A percentile compares a stretch with the other conserved stretches of the same genome.
Conservation (phyloP, 2,329 filamentous ascomycete genomes). For the Ophiocordyceps sinensis region DNA sequence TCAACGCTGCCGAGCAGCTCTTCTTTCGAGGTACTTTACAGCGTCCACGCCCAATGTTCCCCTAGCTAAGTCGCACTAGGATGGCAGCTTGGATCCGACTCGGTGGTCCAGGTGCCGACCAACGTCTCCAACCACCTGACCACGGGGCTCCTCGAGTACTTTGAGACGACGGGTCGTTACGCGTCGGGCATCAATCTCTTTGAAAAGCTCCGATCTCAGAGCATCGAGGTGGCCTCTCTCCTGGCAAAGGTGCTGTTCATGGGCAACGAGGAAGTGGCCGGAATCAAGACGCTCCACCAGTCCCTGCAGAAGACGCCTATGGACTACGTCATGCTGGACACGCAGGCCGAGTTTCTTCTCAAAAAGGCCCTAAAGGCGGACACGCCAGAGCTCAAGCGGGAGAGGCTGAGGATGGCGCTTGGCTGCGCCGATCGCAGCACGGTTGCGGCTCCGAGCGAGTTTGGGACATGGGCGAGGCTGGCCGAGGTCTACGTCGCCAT, state of each 20-base stretch:
- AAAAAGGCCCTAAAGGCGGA: slow-evolving; percentile 55
- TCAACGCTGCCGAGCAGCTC: slow-evolving; percentile 83
- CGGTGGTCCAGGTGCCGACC: slow-evolving; percentile 93
- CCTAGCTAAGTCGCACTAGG: slow-evolving; percentile 32
- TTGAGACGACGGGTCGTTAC: slow-evolving; percentile 87
- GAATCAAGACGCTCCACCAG: slow-evolving; percentile 74
- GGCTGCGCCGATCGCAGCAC: slow-evolving; percentile 92
- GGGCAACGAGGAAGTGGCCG: slow-evolving; percentile 95
- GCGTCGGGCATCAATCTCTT: slow-evolving; percentile 95
- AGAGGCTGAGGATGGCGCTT: slow-evolving; percentile 70
- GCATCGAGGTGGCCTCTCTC: slow-evolving; percentile 86
- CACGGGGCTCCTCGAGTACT: slow-evolving; percentile 85
- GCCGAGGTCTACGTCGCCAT: slow-evolving; percentile 87
- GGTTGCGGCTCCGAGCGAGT: slow-evolving; percentile 89
- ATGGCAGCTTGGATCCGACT: slow-evolving; percentile 91
- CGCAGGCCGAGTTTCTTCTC: slow-evolving; percentile 83
- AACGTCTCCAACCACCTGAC: slow-evolving; percentile 93
- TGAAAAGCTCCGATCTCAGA: slow-evolving; percentile 81
- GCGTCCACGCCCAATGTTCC: neutral
- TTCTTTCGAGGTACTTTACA: slow-evolving; percentile 66
- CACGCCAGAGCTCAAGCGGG: slow-evolving; percentile 40
- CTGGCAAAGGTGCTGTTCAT: slow-evolving; percentile 84
- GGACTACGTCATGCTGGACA: slow-evolving; percentile 94
- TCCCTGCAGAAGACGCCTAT: slow-evolving; percentile 84
- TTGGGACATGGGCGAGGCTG: slow-evolving; percentile 87